phyloP scores from a whole-genome alignment of 1,284 basidiomycete species.

The Porphyrellus sp. region DNA sequence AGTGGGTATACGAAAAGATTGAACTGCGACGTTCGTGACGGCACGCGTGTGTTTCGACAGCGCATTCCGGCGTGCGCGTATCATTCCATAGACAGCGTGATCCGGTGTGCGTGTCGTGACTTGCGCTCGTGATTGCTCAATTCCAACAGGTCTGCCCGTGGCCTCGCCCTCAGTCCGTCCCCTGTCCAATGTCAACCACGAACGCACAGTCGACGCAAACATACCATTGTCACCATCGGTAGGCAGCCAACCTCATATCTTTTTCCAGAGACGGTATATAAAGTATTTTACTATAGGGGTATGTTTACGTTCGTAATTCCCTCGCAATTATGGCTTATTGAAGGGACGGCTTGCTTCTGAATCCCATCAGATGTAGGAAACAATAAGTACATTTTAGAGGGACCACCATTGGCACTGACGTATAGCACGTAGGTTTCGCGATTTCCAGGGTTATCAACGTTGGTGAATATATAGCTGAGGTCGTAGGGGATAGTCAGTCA shows the following conservation, averaged over 20 bases:
- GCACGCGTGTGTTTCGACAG: too few species aligned
- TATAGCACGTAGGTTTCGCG: slow-evolving; percentile 8
- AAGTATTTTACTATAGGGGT: slow-evolving; percentile 7
- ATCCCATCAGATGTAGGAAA: slow-evolving; percentile 19
- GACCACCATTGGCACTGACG: not conserved
- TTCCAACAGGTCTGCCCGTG: too few species aligned
- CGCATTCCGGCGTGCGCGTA: too few species aligned
- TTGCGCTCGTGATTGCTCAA: too few species aligned
- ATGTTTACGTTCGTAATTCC: not conserved
- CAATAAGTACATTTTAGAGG: not conserved
- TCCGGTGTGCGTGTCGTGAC: too few species aligned
- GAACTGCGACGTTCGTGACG: too few species aligned
- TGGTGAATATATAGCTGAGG: slow-evolving; percentile 9
- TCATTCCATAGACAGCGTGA: too few species aligned
- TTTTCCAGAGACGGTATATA: not conserved
- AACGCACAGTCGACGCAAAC: slow-evolving; percentile 16
- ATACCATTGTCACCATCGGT: slow-evolving; percentile 14
- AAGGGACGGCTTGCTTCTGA: not conserved
- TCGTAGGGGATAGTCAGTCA: slow-evolving; percentile 16
- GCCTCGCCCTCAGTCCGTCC: too few species aligned
- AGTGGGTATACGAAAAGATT: too few species aligned
- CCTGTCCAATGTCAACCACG: not conserved
- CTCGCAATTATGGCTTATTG: not conserved
- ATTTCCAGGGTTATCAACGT: slow-evolving; percentile 14
- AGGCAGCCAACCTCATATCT: not conserved